A percentile compares a stretch with the other conserved stretches of the same genome.
These are phyloP conservation scores for Wickerhamomyces kurtzmanii DNA, from an alignment of 805 yeast genomes.

Conservation along the genomic window DNA sequence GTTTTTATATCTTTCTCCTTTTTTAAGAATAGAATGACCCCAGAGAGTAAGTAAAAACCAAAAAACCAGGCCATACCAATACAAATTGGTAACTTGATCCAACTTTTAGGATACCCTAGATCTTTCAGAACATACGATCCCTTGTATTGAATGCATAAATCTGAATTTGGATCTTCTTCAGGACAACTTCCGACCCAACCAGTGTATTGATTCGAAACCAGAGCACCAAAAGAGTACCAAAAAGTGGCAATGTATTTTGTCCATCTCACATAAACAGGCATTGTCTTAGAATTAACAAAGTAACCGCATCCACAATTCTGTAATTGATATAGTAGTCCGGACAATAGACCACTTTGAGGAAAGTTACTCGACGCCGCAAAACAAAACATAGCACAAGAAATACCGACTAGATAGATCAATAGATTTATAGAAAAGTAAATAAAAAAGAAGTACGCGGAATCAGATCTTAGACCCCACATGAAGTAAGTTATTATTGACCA, in stretches of 20 bases:
- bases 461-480: conserved; percentile 62
- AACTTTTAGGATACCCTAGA: conserved; percentile 52
- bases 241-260: conserved; percentile 64
- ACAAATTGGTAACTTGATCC: conserved; percentile 60
- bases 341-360: conserved; percentile 8
- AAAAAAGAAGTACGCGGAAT: conserved; percentile 43
- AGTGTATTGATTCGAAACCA: conserved; percentile 56
- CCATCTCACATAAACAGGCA: conserved; percentile 89
- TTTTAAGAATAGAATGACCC: conserved; percentile 33
- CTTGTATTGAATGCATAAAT: conserved; percentile 36
- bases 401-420: conserved; percentile 45
- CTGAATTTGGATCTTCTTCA: conserved; percentile 16
- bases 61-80: conserved; percentile 48
- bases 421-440: conserved; percentile 50
- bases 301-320: conserved; percentile 78
- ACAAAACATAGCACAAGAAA: conserved; percentile 39
- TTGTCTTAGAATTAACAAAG: conserved; percentile 58
- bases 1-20: conserved; percentile 18
- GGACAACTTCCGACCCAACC: conserved; percentile 53
- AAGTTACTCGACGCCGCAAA: conserved; percentile 12
- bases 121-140: conserved; percentile 44
- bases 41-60: conserved; percentile 41
- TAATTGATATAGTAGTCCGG: conserved; percentile 21
- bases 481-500: conserved; percentile 59
- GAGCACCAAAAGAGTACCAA: conserved; percentile 72